A percentile compares a stretch with the other conserved stretches of the same genome.
Conservation (phyloP, 116 monocot genomes). For the Trichopus zeylanicus region DNA sequence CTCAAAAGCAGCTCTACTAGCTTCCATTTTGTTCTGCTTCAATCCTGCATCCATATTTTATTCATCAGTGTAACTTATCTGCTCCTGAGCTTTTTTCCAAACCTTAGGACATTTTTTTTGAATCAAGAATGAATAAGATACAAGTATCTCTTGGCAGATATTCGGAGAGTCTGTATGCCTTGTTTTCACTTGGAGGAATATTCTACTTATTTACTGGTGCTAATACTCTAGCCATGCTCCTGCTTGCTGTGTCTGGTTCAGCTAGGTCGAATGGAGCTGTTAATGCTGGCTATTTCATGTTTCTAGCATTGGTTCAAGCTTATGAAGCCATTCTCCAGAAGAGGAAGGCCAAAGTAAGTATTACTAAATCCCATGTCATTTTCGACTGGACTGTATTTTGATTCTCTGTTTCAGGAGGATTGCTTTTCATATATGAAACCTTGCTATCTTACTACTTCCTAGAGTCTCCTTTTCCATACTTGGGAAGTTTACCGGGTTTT, state of each 20-base stretch:
- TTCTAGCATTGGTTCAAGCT: conserved; percentile 42
- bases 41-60: conserved; percentile 96
- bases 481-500: too few species aligned
- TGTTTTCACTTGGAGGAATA: conserved; percentile 75
- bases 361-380: conserved; percentile 6
- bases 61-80: conserved; percentile 65
- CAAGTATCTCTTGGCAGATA: conserved; percentile 53
- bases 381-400: not conserved
- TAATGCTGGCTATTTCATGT: conserved; percentile 94
- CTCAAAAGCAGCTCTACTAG: conserved; percentile 25
- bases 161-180: conserved; percentile 86
- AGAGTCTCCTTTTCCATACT: too few species aligned
- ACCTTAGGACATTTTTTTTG: not conserved
- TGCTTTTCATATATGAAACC: too few species aligned
- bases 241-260: conserved; percentile 70
- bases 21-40: conserved; percentile 78
- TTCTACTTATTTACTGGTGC: conserved; percentile 72
- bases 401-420: not conserved
- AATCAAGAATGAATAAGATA: conserved; percentile 1
- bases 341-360: conserved; percentile 37
- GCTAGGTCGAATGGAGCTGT: conserved; percentile 86
- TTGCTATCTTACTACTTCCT: too few species aligned
- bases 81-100: not conserved
- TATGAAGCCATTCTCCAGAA: conserved; percentile 39
- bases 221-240: conserved; percentile 41